Percentiles rank a stretch among this genome's conserved stretches.
These are phyloP conservation scores for Monilinia aucupariae DNA, from an alignment of 2,329 filamentous ascomycete species.

Conservation along the genomic window DNA sequence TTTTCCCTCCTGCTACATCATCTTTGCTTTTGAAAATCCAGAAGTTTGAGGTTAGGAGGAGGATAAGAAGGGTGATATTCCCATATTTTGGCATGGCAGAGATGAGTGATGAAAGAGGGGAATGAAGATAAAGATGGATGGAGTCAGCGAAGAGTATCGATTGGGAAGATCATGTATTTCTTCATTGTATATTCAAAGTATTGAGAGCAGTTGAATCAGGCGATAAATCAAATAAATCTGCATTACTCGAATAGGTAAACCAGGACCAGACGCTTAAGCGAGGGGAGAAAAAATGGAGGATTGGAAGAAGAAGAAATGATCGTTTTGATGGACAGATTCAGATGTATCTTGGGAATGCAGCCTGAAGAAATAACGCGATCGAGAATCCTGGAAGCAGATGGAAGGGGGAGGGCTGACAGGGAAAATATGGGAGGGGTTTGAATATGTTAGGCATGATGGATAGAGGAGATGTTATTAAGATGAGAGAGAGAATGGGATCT, in stretches of 20 bases:
- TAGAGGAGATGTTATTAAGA: neutral
- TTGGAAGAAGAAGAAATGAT: neutral
- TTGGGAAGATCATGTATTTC: too few species aligned
- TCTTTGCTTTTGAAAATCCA: too few species aligned
- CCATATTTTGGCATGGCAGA: too few species aligned
- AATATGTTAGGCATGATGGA: neutral
- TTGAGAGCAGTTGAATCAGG: too few species aligned
- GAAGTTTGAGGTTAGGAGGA: too few species aligned
- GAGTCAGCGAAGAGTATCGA: too few species aligned
- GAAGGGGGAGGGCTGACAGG: constrained; percentile 22
- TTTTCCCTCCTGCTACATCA: too few species aligned
- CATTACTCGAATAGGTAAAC: neutral
- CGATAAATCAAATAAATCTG: neutral
- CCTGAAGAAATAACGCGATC: constrained; percentile 5
- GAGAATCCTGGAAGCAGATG: neutral
- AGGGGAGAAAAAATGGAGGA: neutral
- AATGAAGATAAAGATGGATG: too few species aligned
- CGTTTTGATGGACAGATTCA: neutral
- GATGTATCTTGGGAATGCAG: neutral
- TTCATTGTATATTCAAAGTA: neutral
- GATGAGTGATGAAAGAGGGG: too few species aligned
- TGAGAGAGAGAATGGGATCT: constrained; percentile 4
- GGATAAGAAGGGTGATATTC: too few species aligned
- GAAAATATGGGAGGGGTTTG: constrained; percentile 19
- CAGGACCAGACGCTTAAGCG: constrained; percentile 5